Percentiles rank a stretch among this genome's conserved stretches.
phyloP scores from a whole-genome alignment of 148 eudicot genomes.

The Rhododendron henanense region DNA sequence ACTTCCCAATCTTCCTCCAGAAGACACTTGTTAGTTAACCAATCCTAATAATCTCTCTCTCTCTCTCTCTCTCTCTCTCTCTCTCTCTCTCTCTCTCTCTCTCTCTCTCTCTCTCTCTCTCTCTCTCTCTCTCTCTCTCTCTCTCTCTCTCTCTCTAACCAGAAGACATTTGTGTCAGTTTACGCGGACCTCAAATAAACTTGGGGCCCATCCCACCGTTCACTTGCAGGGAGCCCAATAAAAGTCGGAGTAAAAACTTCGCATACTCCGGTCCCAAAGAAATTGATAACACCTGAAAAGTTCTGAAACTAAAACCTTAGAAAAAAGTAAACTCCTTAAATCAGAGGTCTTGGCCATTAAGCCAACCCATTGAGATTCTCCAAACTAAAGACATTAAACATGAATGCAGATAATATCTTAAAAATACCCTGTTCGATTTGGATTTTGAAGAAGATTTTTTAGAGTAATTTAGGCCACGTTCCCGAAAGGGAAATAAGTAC shows the following conservation, averaged over 20 bases:
- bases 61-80: not conserved
- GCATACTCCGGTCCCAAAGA: too few relatives aligned
- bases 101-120: not conserved
- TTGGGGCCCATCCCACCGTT: not conserved
- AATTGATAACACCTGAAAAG: not conserved
- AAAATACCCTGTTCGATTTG: too few relatives aligned
- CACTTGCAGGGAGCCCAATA: too few relatives aligned
- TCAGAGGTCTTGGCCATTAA: too few relatives aligned
- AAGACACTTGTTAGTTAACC: slow-evolving; percentile 4
- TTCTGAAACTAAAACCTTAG: too few relatives aligned
- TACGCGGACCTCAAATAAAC: not conserved
- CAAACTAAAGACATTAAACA: too few relatives aligned
- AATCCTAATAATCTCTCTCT: not conserved
- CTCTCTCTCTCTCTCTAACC: not conserved
- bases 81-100: not conserved
- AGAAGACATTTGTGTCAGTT: not conserved
- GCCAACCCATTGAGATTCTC: not conserved
- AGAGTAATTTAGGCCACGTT: too few relatives aligned
- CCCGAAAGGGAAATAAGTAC: too few relatives aligned
- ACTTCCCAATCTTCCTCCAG: slow-evolving; percentile 9
- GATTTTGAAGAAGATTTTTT: too few relatives aligned
- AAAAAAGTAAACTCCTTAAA: too few relatives aligned
- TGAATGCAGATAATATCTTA: too few relatives aligned
- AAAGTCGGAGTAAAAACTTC: not conserved
- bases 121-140: not conserved